Conservation (phyloP, 2,329 filamentous ascomycete genomes). For the Daldinia eschscholtzii region DNA sequence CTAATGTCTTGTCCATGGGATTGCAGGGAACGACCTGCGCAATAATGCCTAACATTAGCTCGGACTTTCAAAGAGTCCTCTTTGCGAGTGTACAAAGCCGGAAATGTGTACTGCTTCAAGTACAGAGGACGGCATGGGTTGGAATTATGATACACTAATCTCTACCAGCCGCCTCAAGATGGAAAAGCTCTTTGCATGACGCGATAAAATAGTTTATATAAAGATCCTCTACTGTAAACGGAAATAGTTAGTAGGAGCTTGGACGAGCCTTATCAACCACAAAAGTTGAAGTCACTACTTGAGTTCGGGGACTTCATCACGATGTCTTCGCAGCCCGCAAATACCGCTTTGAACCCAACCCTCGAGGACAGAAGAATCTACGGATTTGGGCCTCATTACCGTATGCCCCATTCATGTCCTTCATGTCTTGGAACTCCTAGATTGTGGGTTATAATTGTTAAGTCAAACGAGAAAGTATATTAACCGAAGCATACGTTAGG, state of each 20-base stretch:
- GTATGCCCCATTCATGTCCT: constrained; percentile 37
- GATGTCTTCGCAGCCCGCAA: constrained; percentile 34
- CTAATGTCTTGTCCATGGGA: neutral
- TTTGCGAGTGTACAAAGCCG: neutral
- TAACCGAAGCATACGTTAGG: constrained; percentile 15
- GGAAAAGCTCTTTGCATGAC: neutral
- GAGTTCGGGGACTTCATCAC: neutral
- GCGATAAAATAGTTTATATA: neutral
- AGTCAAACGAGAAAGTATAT: neutral
- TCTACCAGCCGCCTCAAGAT: neutral
- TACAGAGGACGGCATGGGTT: constrained; percentile 16
- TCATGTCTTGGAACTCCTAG: constrained; percentile 37
- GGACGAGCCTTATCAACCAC: constrained; percentile 1
- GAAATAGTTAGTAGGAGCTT: neutral
- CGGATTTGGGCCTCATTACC: constrained; percentile 33
- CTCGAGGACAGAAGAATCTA: constrained; percentile 34
- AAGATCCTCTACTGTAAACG: neutral
- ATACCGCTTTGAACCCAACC: constrained; percentile 9
- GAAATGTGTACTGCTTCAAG: neutral
- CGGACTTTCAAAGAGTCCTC: neutral
- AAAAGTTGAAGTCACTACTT: neutral
- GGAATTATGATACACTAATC: constrained; percentile 10
- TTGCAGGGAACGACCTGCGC: neutral
- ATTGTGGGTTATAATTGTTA: constrained; percentile 14
- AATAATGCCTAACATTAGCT: constrained; percentile 8